A percentile compares a stretch with the other conserved stretches of the same genome.
phyloP scores from a whole-genome alignment of 23 red algal genomes.

The Gracilaria domingensis region DNA sequence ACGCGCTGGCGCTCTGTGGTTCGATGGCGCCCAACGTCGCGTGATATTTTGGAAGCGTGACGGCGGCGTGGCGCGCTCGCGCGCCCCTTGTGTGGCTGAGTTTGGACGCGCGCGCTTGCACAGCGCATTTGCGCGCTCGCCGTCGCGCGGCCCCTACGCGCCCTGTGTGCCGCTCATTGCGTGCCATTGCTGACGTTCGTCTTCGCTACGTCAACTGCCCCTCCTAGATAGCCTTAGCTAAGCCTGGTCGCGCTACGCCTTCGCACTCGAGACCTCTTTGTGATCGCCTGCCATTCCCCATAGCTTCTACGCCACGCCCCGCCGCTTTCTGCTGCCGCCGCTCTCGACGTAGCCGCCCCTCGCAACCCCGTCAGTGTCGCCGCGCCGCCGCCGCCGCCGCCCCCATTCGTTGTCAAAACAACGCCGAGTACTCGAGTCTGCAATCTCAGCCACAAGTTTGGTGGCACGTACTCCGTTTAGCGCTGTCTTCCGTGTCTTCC shows the following conservation, averaged over 20 bases:
- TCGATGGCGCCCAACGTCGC: neutral
- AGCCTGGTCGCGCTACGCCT: neutral
- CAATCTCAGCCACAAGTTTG: constrained; percentile 12
- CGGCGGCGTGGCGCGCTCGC: neutral
- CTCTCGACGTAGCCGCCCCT: too few species aligned
- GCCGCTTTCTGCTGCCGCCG: neutral
- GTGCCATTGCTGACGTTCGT: neutral
- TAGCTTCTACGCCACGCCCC: neutral
- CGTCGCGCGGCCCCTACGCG: neutral
- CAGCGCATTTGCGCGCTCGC: neutral
- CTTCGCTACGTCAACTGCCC: neutral
- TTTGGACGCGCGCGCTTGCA: neutral
- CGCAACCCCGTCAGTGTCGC: too few species aligned
- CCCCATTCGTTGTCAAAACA: neutral
- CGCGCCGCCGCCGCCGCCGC: neutral
- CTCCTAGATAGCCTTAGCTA: neutral
- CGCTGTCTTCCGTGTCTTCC: neutral
- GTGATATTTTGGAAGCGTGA: neutral
- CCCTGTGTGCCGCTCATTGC: neutral
- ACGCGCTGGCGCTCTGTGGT: neutral
- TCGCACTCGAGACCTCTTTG: neutral
- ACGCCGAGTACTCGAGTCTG: neutral
- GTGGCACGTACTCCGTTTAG: neutral
- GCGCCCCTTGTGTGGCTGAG: constrained; percentile 7
- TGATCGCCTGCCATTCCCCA: neutral